Evolutionary conservation across 805 yeast genomes (phyloP).

Genomic region (Phaffomyces thermotolerans): DNA sequence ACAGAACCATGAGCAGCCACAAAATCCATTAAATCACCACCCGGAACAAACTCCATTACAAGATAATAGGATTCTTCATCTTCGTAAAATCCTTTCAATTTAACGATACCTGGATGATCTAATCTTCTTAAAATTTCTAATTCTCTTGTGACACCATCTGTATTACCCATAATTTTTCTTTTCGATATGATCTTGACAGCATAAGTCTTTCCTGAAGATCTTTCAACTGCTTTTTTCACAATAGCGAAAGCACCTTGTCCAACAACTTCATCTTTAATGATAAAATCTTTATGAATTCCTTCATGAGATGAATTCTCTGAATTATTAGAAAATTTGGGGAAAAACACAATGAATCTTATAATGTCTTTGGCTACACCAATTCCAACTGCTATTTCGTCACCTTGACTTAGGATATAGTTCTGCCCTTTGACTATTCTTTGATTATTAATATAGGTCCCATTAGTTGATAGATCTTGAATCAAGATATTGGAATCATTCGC

Average conservation of each 20-base stretch:
- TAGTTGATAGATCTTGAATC: constrained; percentile 67
- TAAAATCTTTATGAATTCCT: constrained; percentile 65
- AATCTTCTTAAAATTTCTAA: constrained; percentile 69
- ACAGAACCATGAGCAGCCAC: constrained; percentile 89
- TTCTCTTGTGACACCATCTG: constrained; percentile 81
- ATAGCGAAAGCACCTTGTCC: constrained; percentile 99
- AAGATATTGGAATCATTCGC: constrained; percentile 46
- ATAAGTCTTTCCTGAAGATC: constrained; percentile 74
- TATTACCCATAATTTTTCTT: constrained; percentile 69
- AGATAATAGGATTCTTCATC: constrained; percentile 75
- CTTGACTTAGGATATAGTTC: constrained; percentile 78
- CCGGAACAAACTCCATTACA: constrained; percentile 93
- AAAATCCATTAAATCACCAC: constrained; percentile 97
- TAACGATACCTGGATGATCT: constrained; percentile 80
- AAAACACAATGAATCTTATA: constrained; percentile 39
- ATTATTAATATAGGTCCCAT: constrained; percentile 86
- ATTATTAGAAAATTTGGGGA: constrained; percentile 18
- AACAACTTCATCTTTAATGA: constrained; percentile 74
- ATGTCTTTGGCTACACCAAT: constrained; percentile 73
- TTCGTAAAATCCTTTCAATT: constrained; percentile 76
- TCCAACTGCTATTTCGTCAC: constrained; percentile 91
- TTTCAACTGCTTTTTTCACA: constrained; percentile 83
- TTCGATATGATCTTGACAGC: constrained; percentile 90
- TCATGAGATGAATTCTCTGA: constrained; percentile 7
- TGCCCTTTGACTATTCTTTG: constrained; percentile 65